Evolutionary conservation across 2,329 filamentous ascomycete genomes (phyloP).

Genomic region (Calonectria crousiana): DNA sequence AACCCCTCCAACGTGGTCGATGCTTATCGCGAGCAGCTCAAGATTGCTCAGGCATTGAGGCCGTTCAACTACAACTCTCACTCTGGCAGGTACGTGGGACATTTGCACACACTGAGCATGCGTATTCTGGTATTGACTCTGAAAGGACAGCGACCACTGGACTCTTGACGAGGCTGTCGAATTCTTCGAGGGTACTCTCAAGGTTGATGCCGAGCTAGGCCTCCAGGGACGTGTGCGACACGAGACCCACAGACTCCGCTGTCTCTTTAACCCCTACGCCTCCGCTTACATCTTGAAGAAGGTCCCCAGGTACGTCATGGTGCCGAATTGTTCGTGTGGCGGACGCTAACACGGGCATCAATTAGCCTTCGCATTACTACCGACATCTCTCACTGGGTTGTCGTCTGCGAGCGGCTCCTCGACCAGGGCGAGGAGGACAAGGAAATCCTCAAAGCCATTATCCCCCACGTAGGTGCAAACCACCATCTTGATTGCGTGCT

Average conservation of each 20-base stretch:
- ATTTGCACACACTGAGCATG: fast-evolving
- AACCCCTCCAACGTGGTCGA: slow-evolving; percentile 13
- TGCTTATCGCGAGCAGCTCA: slow-evolving; percentile 16
- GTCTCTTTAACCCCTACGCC: slow-evolving; percentile 42
- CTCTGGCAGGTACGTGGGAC: slow-evolving; percentile 9
- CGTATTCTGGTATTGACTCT: neutral
- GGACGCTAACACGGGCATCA: neutral
- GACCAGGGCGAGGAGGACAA: slow-evolving; percentile 36
- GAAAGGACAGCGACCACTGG: slow-evolving; percentile 45
- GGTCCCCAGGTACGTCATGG: slow-evolving; percentile 44
- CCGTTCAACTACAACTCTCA: slow-evolving; percentile 24
- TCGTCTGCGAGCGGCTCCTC: slow-evolving; percentile 38
- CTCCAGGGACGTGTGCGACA: slow-evolving; percentile 46
- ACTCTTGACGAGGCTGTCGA: slow-evolving; percentile 47
- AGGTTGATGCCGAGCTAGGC: slow-evolving; percentile 47
- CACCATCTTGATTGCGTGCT: neutral
- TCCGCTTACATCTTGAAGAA: slow-evolving; percentile 43
- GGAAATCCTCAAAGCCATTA: slow-evolving; percentile 35
- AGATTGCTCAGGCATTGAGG: slow-evolving; percentile 12
- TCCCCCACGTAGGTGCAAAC: slow-evolving; percentile 46
- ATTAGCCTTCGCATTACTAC: slow-evolving; percentile 40
- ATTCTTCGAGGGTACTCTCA: slow-evolving; percentile 47
- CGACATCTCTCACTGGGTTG: slow-evolving; percentile 44
- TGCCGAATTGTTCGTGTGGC: too few species aligned
- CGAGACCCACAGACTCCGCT: slow-evolving; percentile 36